A percentile compares a stretch with the other conserved stretches of the same genome.
Conservation (phyloP, 192 early-diverging fungal genomes). For the Backusella tarrabulga region DNA sequence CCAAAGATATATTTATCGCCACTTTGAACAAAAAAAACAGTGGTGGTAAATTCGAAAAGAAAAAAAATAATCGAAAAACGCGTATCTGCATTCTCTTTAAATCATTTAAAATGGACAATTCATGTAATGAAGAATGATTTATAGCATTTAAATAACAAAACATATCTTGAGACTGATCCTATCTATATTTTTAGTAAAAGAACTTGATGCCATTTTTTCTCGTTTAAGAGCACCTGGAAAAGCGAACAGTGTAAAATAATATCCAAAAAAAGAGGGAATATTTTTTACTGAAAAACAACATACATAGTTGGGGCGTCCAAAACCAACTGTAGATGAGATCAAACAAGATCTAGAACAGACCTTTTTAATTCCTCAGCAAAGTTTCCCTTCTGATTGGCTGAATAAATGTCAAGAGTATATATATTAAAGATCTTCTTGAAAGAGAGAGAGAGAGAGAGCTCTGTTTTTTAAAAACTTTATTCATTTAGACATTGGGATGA, state of each 20-base stretch:
- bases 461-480: background rate
- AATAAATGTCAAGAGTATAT: slow-evolving; percentile 50
- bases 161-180: background rate
- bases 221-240: background rate
- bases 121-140: background rate
- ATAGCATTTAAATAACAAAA: background rate
- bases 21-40: too few relatives aligned
- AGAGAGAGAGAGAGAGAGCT: too few relatives aligned
- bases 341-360: slow-evolving; percentile 48
- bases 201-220: background rate
- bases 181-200: background rate
- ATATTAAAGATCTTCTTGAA: too few relatives aligned
- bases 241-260: background rate
- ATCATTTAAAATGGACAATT: background rate
- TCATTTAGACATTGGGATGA: slow-evolving; percentile 41
- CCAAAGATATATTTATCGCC: too few relatives aligned
- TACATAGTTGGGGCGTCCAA: background rate
- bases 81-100: background rate
- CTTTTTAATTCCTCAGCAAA: slow-evolving; percentile 51
- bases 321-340: slow-evolving; percentile 24
- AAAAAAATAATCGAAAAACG: background rate
- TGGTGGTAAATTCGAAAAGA: too few relatives aligned
- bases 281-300: background rate
- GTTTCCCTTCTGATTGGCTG: slow-evolving; percentile 54
- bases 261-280: too few relatives aligned